These are phyloP conservation scores for Lodderomyces jiufengensis DNA, from an alignment of 1,139 yeast genomes.

Conservation along the genomic window DNA sequence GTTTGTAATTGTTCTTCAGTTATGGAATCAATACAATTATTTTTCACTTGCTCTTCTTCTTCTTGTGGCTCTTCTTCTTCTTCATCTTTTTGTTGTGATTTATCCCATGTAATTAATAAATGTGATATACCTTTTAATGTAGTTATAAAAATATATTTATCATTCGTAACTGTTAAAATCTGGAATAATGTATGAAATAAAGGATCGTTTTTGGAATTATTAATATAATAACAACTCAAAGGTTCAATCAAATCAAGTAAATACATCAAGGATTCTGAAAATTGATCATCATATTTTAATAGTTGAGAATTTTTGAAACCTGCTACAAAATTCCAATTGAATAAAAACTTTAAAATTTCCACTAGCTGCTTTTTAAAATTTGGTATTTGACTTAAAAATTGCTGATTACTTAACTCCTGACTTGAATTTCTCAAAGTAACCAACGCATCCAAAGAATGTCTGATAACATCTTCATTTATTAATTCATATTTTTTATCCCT, in stretches of 20 bases:
- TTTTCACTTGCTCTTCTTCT: constrained; percentile 19
- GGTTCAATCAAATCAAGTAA: constrained; percentile 81
- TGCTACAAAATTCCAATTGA: constrained; percentile 32
- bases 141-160: constrained; percentile 48
- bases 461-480: constrained; percentile 25
- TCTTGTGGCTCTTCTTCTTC: constrained; percentile 20
- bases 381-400: constrained; percentile 60
- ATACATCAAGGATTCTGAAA: constrained; percentile 63
- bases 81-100: constrained; percentile 10
- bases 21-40: constrained; percentile 42
- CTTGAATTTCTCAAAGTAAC: constrained; percentile 74
- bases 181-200: constrained; percentile 50
- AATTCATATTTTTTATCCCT: constrained; percentile 20
- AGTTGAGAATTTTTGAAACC: constrained; percentile 18
- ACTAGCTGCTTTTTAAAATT: constrained; percentile 44
- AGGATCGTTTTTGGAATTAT: constrained; percentile 62
- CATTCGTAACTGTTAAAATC: constrained; percentile 46
- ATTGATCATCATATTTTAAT: constrained; percentile 34
- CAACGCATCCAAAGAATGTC: constrained; percentile 55
- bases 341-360: constrained; percentile 49
- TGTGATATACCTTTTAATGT: constrained; percentile 46
- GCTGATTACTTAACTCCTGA: constrained; percentile 82
- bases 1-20: constrained; percentile 31
- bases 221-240: constrained; percentile 76
- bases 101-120: constrained; percentile 34